phyloP scores from a whole-genome alignment of 805 yeast genomes.

The Suhomyces prunicola region DNA sequence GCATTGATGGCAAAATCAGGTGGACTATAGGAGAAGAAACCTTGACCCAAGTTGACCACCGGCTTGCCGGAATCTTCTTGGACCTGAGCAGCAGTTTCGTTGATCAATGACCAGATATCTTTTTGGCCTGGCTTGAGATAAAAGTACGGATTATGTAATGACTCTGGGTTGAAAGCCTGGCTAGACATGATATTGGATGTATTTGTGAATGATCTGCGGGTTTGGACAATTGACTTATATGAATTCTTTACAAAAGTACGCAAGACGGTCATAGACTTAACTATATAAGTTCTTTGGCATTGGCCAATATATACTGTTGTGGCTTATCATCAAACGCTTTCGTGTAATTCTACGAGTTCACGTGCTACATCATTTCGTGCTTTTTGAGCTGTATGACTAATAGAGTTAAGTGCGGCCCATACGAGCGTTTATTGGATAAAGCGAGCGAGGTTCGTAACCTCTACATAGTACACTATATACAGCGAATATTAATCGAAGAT shows the following conservation, averaged over 20 bases:
- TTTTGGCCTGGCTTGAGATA: slow-evolving; percentile 57
- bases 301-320: not conserved
- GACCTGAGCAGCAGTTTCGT: slow-evolving; percentile 90
- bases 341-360: not conserved
- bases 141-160: slow-evolving; percentile 63
- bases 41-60: slow-evolving; percentile 90
- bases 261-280: not conserved
- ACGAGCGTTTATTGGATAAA: not conserved
- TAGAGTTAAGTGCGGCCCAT: not conserved
- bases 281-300: not conserved
- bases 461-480: not conserved
- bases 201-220: not conserved
- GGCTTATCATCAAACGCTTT: not conserved
- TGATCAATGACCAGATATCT: slow-evolving; percentile 94
- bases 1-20: slow-evolving; percentile 90
- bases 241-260: not conserved
- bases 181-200: not conserved
- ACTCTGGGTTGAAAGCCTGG: slow-evolving; percentile 12
- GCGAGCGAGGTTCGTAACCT: not conserved
- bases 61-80: slow-evolving; percentile 67
- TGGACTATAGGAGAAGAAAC: slow-evolving; percentile 94
- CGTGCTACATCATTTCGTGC: not conserved
- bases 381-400: not conserved
- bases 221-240: not conserved
- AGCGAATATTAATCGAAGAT: not conserved